phyloP scores from a whole-genome alignment of 352 stramenopile species.

The Phytophthora cajani region DNA sequence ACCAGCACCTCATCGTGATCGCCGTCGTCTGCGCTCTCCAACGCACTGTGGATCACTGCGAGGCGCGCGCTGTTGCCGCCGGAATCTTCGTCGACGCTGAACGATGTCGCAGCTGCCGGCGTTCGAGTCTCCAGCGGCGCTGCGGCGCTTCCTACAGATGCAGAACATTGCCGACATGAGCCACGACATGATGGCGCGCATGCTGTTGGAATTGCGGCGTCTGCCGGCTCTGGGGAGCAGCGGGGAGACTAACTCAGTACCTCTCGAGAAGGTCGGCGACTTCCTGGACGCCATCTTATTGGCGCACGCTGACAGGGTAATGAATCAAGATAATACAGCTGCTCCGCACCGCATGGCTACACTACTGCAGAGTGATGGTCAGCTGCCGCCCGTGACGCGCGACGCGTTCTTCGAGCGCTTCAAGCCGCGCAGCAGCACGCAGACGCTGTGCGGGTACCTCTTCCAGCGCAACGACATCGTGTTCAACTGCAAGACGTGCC shows the following conservation, averaged over 20 bases:
- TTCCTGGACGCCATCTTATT: slow-evolving; percentile 69
- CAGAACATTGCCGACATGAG: slow-evolving; percentile 20
- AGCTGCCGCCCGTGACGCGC: slow-evolving; percentile 37
- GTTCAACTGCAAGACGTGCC: slow-evolving; percentile 99
- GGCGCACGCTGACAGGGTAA: slow-evolving; percentile 34
- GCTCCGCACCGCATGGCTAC: slow-evolving; percentile 9
- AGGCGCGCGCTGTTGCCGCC: not conserved
- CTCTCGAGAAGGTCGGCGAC: slow-evolving; percentile 30
- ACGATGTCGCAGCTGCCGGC: slow-evolving; percentile 13
- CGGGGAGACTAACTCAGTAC: slow-evolving; percentile 23
- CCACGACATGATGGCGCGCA: slow-evolving; percentile 20
- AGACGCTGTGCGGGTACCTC: slow-evolving; percentile 94
- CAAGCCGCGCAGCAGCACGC: slow-evolving; percentile 57
- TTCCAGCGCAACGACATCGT: slow-evolving; percentile 98
- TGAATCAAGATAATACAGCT: slow-evolving; percentile 11
- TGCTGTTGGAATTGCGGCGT: slow-evolving; percentile 34
- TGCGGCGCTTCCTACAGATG: slow-evolving; percentile 34
- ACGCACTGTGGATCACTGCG: not conserved
- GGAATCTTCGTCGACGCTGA: slow-evolving; percentile 2
- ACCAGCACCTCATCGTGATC: slow-evolving; percentile 2
- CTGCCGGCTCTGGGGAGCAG: slow-evolving; percentile 7
- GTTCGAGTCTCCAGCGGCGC: slow-evolving; percentile 9
- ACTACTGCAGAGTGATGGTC: slow-evolving; percentile 10
- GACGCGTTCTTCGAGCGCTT: slow-evolving; percentile 71
- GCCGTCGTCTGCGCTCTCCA: slow-evolving; percentile 5